Percentiles rank a stretch among this genome's conserved stretches.
Evolutionary conservation across 148 eudicot species (phyloP).

Genomic region (Simmondsia chinensis): DNA sequence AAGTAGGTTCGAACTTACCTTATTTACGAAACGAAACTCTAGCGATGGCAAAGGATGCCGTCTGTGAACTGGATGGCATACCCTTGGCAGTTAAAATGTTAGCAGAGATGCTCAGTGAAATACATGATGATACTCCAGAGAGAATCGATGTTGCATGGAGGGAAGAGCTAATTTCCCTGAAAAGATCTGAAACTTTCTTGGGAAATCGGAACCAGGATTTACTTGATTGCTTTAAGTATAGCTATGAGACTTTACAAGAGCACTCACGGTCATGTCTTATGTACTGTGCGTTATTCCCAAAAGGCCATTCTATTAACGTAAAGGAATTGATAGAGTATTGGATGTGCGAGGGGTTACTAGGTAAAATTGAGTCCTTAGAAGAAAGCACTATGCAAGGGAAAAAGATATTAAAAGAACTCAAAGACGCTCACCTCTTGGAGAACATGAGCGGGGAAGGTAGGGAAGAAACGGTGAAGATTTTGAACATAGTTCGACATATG

Average conservation of each 20-base stretch:
- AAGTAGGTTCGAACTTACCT: constrained; percentile 13
- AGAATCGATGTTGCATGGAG: constrained; percentile 16
- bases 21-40: constrained; percentile 13
- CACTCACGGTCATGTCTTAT: constrained; percentile 9
- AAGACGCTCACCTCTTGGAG: constrained; percentile 23
- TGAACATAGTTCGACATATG: constrained; percentile 11
- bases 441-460: neutral
- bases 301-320: constrained; percentile 12
- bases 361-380: constrained; percentile 9
- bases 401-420: constrained; percentile 17
- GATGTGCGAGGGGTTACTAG: constrained; percentile 30
- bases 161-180: constrained; percentile 9
- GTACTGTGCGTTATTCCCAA: constrained; percentile 22
- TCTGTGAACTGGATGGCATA: constrained; percentile 14
- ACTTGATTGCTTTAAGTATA: constrained; percentile 14
- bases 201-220: constrained; percentile 17
- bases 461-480: constrained; percentile 17
- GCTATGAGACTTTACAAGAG: constrained; percentile 16
- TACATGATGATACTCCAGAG: constrained; percentile 10
- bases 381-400: constrained; percentile 8
- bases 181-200: constrained; percentile 5
- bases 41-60: constrained; percentile 1
- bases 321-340: constrained; percentile 24
- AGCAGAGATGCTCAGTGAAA: constrained; percentile 11
- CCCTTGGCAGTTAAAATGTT: constrained; percentile 19